These are phyloP conservation scores for Haberlea rhodopensis DNA, from an alignment of 257 asterid genomes.

Conservation along the genomic window DNA sequence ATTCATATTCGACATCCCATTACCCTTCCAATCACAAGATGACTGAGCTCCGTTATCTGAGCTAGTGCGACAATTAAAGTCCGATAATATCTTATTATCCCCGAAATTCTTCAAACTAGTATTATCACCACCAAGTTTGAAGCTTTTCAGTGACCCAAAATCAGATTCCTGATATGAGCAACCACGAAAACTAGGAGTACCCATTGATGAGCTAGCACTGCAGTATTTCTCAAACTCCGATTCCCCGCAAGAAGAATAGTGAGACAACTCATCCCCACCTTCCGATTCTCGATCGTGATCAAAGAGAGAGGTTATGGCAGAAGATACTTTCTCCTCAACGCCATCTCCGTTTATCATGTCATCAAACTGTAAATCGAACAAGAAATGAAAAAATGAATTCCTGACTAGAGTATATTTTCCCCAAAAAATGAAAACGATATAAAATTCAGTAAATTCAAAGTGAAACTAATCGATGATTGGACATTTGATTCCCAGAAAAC, in stretches of 20 bases:
- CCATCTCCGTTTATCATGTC: conserved; percentile 61
- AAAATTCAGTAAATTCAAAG: neutral
- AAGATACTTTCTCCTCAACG: conserved; percentile 45
- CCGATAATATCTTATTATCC: conserved; percentile 38
- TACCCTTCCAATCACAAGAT: conserved; percentile 29
- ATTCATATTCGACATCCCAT: conserved; percentile 31
- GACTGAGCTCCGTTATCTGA: conserved; percentile 28
- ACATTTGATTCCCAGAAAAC: neutral
- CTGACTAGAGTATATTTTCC: neutral
- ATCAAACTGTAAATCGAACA: conserved; percentile 21
- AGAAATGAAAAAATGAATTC: conserved; percentile 8
- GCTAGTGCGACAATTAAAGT: conserved; percentile 22
- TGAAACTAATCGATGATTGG: neutral
- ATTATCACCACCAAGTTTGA: conserved; percentile 60
- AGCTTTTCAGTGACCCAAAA: conserved; percentile 57
- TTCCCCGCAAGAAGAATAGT: conserved; percentile 76
- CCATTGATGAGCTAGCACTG: conserved; percentile 86
- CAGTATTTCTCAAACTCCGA: conserved; percentile 86
- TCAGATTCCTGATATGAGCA: conserved; percentile 58
- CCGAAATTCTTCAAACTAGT: conserved; percentile 32
- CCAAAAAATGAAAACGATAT: neutral
- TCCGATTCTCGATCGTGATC: conserved; percentile 70
- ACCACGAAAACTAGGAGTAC: conserved; percentile 72
- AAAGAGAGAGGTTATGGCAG: conserved; percentile 33
- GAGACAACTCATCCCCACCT: conserved; percentile 61